Conservation (phyloP, 352 stramenopile species). For the Pythium angustatum region DNA sequence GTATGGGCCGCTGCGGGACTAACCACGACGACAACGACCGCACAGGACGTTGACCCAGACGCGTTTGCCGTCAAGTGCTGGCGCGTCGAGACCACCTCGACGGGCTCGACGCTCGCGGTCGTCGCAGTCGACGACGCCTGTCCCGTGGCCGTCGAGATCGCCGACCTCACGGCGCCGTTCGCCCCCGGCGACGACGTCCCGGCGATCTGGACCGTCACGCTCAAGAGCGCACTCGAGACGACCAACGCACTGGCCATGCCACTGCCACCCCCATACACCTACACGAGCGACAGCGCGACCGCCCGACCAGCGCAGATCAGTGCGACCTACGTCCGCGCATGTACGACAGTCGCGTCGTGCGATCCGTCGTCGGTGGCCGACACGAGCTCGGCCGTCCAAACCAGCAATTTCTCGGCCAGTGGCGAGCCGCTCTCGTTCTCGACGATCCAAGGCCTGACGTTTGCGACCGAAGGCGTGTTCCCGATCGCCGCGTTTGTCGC, state of each 20-base stretch:
- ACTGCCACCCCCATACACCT: conserved; percentile 35
- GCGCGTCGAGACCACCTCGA: conserved; percentile 1
- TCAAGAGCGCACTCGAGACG: conserved; percentile 27
- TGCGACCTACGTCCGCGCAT: conserved; percentile 48
- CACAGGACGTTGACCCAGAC: background rate
- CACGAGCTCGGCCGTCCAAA: conserved; percentile 32
- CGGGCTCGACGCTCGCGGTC: background rate
- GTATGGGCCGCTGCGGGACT: background rate
- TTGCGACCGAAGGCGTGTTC: conserved; percentile 39
- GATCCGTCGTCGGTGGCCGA: conserved; percentile 31
- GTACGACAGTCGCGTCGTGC: conserved; percentile 34
- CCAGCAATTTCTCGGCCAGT: conserved; percentile 43
- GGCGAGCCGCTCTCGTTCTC: conserved; percentile 43
- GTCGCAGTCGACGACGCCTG: conserved; percentile 1
- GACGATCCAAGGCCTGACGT: conserved; percentile 37
- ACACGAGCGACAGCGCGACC: background rate
- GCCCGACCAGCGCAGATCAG: conserved; percentile 45
- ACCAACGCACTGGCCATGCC: conserved; percentile 50
- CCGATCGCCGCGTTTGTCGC: conserved; percentile 48
- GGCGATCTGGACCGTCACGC: conserved; percentile 44
- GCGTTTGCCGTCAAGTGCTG: conserved; percentile 21
- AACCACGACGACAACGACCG: background rate
- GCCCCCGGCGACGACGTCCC: conserved; percentile 41
- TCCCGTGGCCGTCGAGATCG: conserved; percentile 33
- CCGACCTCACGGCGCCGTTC: conserved; percentile 38